Evolutionary conservation across 2,329 filamentous ascomycete genomes (phyloP), one percentile per base, ranked within the genome.

Genomic region (Arachnomyces sp.): DNA sequence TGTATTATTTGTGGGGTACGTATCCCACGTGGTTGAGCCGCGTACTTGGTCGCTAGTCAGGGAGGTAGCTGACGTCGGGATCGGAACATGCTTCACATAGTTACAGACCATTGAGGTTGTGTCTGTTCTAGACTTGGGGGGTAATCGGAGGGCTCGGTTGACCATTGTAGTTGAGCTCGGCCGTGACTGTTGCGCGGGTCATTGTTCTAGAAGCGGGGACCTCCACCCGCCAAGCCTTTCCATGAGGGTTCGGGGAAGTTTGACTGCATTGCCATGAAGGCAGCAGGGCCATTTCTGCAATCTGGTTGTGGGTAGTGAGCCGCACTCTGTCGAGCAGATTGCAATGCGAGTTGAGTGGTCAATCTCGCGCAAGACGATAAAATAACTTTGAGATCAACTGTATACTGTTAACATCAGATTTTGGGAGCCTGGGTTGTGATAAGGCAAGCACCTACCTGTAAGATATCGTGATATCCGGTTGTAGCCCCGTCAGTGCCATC

Each of bases 361-460:
- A 0, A 77, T 66, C 53, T 92, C 85, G 2, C 61, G 57, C 46
- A 89, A 65, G 73, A 89, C 81, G 0, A 82, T 87, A 3, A 69
- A 70, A 51, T 90, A 92, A 0, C 85, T 85, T 44, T 90, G 77
- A 0, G 15, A 89, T 82, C 78, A 81, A 88, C 58, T 75, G 34
- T 25, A 25, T 25, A 25, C 20, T 25, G 9, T 25, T 9, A 25
- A 9, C 20, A 25, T 25, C 20, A 25, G 9, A 25, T 5, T 25
- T 25, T 5, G 20, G 9, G 5, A 25, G 20, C 9, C 20, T 9
- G 20, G 20, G 9, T n/a, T n/a, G 20, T 9, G 20, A 25, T 25
- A 25, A 9, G 20, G 9, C 20, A 5, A 25, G 5, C 20, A 25
- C 20, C 5, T 25, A 25, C 20, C 20, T 25, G 20, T 0, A 84